Evolutionary conservation across 331 rosid genomes (phyloP), one percentile per base, ranked within the genome.

Genomic region (Arachis monticola): DNA sequence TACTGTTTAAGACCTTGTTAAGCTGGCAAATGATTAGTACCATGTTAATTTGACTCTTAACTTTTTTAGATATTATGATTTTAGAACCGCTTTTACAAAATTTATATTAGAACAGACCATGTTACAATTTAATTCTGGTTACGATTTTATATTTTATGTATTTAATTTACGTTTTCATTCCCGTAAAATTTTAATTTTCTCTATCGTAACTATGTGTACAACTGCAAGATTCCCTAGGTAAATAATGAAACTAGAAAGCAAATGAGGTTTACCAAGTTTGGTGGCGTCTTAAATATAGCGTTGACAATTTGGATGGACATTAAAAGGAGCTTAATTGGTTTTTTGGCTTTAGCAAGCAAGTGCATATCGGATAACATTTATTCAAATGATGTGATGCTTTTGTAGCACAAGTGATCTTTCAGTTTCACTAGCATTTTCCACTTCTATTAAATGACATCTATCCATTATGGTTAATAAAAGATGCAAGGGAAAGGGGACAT

Each of bases 271-370:
- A 40, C 5, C 10, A 58, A 31, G 66, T 10, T 32, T 58, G 70
- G 60, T 44, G 22, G 52, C 13, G 31, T 4, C 35, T 52, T 57
- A 12, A 67, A 62, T 45, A 40, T 60, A 64, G 60, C 13, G 50
- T 76, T 83, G 84, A 83, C 61, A 2, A 4, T 3, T 60, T 47
- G 38, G 12, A 52, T 6, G 44, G 50, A 53, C 46, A 41, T 22
- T 10, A 62, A 52, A 61, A 13, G 60, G 10, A 67, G 42, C 2
- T 44, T 61, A 68, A 63, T 56, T 27, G 30, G 1, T 58, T 76
- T 71, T 71, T 65, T 6, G 38, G 48, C 41, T 76, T 59, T 70
- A 38, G 52, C 63, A 60, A 73, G 48, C 70, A 35, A 35, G n/a
- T 38, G 7, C 31, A 44, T 51, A 40, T 6, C 41, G 6, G 12